Evolutionary conservation across 495 filamentous ascomycete species (phyloP).

Genomic region (Pseudotulostoma volvatum): DNA sequence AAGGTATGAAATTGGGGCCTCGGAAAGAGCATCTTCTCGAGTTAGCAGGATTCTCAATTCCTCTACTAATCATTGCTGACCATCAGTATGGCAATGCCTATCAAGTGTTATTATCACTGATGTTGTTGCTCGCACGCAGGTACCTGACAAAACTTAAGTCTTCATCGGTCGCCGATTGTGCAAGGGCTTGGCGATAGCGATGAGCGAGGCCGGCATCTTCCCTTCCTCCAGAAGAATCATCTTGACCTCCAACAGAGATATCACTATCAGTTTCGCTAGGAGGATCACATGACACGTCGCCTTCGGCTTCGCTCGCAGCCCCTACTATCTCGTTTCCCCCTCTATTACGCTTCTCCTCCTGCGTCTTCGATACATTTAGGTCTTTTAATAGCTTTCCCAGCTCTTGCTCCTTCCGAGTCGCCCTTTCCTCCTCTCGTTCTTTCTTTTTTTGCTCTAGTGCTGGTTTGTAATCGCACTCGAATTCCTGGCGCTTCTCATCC

Average conservation of each 20-base stretch:
- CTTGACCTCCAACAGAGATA: conserved; percentile 12
- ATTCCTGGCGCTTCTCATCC: conserved; percentile 71
- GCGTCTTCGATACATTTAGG: conserved; percentile 54
- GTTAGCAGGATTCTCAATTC: too few relatives aligned
- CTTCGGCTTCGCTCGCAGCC: conserved; percentile 37
- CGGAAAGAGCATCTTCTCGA: too few relatives aligned
- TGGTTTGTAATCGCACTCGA: conserved; percentile 78
- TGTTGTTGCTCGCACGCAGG: conserved; percentile 20
- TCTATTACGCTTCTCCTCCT: conserved; percentile 15
- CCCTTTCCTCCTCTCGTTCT: conserved; percentile 58
- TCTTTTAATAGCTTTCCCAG: conserved; percentile 86
- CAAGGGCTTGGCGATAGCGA: conserved; percentile 30
- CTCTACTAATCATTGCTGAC: too few relatives aligned
- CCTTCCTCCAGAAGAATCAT: conserved; percentile 16
- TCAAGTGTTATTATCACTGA: conserved; percentile 14
- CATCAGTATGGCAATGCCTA: too few relatives aligned
- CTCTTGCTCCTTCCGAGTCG: conserved; percentile 55
- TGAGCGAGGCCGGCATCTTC: conserved; percentile 26
- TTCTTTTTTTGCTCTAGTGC: conserved; percentile 68
- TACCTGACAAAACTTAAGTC: conserved; percentile 36
- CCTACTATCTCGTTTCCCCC: conserved; percentile 22
- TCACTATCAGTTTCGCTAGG: conserved; percentile 12
- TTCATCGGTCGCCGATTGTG: conserved; percentile 19
- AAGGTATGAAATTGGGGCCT: too few relatives aligned
- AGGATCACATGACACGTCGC: conserved; percentile 23